Base-by-base conservation (phyloP, 768 basidiomycete genomes). In the Collybia mongolica region DNA sequence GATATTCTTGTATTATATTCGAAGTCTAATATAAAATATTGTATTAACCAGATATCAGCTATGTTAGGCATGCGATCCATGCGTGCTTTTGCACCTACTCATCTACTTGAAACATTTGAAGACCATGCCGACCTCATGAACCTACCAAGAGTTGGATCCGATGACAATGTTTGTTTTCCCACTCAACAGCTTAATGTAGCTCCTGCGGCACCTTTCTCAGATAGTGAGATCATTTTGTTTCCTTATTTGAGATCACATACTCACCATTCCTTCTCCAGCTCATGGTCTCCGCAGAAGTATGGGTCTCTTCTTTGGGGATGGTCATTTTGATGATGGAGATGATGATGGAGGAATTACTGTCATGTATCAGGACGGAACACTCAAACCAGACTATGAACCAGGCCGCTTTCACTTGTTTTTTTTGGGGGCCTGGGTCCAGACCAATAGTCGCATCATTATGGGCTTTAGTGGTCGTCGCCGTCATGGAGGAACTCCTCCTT, bases 401-500 rank as follows among this genome's bases (percentile, higher is more conserved):
- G 54, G 59, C 4, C 26, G 48, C 2, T 60, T 60, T 37, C 54
- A 60, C 39, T 41, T 60, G 14, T 22, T 58, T 20, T 40, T 26
- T 6, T 43, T 57, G 12, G 56, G 56, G 11, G 9, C 52, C 15
- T 60, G 44, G 20, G 42, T 55, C 19, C 19, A 32, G n/a, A 42
- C 55, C 2, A 41, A 46, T 24, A 28, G 28, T 3, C 22, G 50
- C 4, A 40, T 6, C 2, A 12, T 55, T 5, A 39, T 45, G 12
- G 40, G 29, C 6, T 60, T 60, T 29, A 49, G 42, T 6, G 56
- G 56, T 4, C 43, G 57, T 14, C n/a, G 20, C 23, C 39, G 40
- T 9, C 54, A 60, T 50, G 59, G 56, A 15, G 49, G 54, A 26
- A 53, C 56, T 6, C 53, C 54, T 0, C 56, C 53, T 8, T 50